A percentile compares a stretch with the other conserved stretches of the same genome.
Conservation (phyloP, 2,329 filamentous ascomycete species). For the Phialemoniopsis sp. region DNA sequence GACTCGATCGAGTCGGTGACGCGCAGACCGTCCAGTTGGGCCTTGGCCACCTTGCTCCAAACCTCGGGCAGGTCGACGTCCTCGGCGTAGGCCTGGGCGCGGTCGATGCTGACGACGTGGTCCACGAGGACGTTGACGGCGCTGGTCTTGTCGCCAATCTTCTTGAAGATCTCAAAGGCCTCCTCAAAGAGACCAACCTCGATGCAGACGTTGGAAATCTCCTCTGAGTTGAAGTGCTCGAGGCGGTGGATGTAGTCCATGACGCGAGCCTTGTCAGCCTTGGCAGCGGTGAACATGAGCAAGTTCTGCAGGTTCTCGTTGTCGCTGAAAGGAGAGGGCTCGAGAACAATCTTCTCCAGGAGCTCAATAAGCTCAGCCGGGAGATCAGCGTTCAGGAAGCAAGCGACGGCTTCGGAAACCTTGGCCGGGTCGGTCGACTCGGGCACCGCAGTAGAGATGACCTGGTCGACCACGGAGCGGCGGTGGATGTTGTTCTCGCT, state of each 20-base stretch:
- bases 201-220: conserved; percentile 90
- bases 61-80: conserved; percentile 91
- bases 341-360: conserved; percentile 98
- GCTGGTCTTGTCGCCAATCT: conserved; percentile 82
- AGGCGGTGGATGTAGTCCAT: conserved; percentile 96
- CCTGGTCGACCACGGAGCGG: conserved; percentile 90
- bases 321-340: conserved; percentile 98
- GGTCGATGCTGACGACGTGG: conserved; percentile 95
- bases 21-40: conserved; percentile 91
- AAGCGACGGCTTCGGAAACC: conserved; percentile 89
- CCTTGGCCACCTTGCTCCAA: conserved; percentile 98
- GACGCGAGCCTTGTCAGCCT: conserved; percentile 90
- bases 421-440: conserved; percentile 91
- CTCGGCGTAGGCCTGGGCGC: conserved; percentile 92
- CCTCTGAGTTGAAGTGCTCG: conserved; percentile 83
- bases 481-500: conserved; percentile 95
- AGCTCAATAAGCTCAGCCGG: conserved; percentile 94
- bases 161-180: conserved; percentile 98
- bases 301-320: conserved; percentile 96
- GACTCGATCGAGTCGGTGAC: conserved; percentile 92
- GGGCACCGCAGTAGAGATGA: conserved; percentile 90
- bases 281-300: conserved; percentile 91
- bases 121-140: conserved; percentile 92
- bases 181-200: conserved; percentile 94
- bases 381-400: conserved; percentile 86